Base-by-base conservation (phyloP, 495 filamentous ascomycete genomes). In the Daldinia grandis region DNA sequence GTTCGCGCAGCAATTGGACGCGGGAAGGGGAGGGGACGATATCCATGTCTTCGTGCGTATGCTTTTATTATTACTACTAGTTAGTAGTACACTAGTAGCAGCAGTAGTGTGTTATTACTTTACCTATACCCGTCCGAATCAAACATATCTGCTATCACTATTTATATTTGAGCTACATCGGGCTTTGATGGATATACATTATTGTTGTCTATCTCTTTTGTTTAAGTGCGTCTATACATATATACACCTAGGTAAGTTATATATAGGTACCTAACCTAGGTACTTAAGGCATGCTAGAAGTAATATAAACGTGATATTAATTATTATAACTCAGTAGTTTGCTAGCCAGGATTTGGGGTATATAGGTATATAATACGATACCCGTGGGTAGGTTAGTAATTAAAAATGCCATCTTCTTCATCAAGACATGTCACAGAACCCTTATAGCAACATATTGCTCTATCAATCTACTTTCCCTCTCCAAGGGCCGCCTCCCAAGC, bases 401-500 rank as follows among this genome's bases (percentile, higher is more conserved):
- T 40, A 12, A 3, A 14, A 14, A 35, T 10, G 12, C 33, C 33
- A 35, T 14, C 10, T 4, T 4, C 33, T 35, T 35, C 33, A 35
- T 35, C 6, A 35, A 35, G 33, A 35, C 33, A 14, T 14, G 33
- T 12, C 12, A 14, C 12, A 14, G 5, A 0, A 35, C 10, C 4
- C 12, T 35, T 33, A 8, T 0, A 31, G 7, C 30, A 8, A 31
- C 33, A 14, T 35, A 14, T 10, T 14, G 33, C 33, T 14, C 44
- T 10, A 24, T 12, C 44, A 1, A 15, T 50, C 21, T 50, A 50
- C 44, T 50, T 15, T n/a, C 58, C 60, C 35, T 67, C 61, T 1
- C 69, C 76, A 6, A 83, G 73, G 49, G 81, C 86, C 21, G 55
- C 77, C 77, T 96, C 93, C 95, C 95, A 99, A 73, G 87, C 81